Conservation (phyloP, 2,329 filamentous ascomycete species). For the Colletotrichum horii region DNA sequence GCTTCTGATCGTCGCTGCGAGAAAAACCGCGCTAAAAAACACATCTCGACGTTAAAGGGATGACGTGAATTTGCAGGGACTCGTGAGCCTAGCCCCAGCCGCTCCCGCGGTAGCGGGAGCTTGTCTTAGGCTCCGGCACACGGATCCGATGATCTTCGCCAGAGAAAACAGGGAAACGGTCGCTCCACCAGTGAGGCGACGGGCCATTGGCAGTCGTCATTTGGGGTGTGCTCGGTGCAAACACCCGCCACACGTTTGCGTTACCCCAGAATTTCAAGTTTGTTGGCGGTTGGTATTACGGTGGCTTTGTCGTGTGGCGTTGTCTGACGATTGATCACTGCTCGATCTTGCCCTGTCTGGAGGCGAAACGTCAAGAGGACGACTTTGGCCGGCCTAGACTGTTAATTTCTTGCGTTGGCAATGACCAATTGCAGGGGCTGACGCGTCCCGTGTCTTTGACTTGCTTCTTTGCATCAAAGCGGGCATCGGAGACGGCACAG, state of each 20-base stretch:
- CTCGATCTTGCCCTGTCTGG: neutral
- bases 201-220: slow-evolving; percentile 21
- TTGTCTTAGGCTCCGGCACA: slow-evolving; percentile 13
- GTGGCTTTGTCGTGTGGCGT: slow-evolving; percentile 15
- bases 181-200: neutral
- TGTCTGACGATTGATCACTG: neutral
- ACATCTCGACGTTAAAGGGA: too few relatives aligned
- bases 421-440: neutral
- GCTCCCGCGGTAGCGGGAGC: slow-evolving; percentile 2
- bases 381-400: neutral
- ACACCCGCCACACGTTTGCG: slow-evolving; percentile 9
- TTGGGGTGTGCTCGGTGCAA: neutral
- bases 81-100: neutral
- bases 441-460: neutral
- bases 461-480: neutral
- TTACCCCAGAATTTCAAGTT: slow-evolving; percentile 8
- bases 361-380: neutral
- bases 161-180: slow-evolving; percentile 19
- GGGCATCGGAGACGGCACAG: neutral
- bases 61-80: slow-evolving; percentile 14
- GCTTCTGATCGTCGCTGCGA: too few relatives aligned
- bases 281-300: neutral
- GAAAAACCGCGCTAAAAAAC: too few relatives aligned
- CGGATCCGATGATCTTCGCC: slow-evolving; percentile 15
- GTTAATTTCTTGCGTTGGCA: neutral